Evolutionary conservation across 1,284 basidiomycete species (phyloP), one percentile per base, ranked within the genome.

Genomic region (Anthracocystis panici-leucophaei): DNA sequence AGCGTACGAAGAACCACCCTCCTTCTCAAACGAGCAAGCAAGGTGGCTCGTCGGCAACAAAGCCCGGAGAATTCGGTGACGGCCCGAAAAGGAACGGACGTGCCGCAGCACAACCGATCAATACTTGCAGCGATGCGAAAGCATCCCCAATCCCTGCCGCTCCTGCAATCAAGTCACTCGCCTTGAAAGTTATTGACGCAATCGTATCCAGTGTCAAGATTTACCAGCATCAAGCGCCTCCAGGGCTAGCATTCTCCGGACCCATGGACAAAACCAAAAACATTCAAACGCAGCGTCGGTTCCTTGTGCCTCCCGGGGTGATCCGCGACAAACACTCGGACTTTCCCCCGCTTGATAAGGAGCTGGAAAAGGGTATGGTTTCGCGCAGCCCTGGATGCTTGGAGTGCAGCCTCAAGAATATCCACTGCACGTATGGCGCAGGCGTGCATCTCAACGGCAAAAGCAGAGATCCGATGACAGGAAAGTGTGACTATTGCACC

Each of bases 361-460:
- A 20, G 1, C 48, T 63, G 7, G 53, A 63, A 20, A 5, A 2
- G 2, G 54, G 60, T 1, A 57, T 57, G 60, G 21, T 56, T 18
- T 20, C 53, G 2, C 60, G 51, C 40, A 33, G n/a, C 2, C 53
- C 60, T 9, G 54, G 35, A 12, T 63, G 60, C 23, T n/a, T 63
- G 9, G 60, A 63, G 23, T 63, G 60, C 53, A 42, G 8, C 16
- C 1, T 35, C 3, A 56, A 56, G 12, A 14, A 10, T 0, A 53
- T 61, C 31, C 58, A 54, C 35, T 61, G 58, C 50, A 61, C 58
- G 4, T 54, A 48, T n/a, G 44, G 58, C 33, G 51, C 51, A 21
- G 58, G 51, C 14, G 25, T 54, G 10, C 25, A 31, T 3, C 29
- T 20, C 27, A 51, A 51, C 21, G 60, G 60, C 46, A 50, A 55